Conservation (phyloP, 257 asterid genomes). For the Nicotiana undulata region DNA sequence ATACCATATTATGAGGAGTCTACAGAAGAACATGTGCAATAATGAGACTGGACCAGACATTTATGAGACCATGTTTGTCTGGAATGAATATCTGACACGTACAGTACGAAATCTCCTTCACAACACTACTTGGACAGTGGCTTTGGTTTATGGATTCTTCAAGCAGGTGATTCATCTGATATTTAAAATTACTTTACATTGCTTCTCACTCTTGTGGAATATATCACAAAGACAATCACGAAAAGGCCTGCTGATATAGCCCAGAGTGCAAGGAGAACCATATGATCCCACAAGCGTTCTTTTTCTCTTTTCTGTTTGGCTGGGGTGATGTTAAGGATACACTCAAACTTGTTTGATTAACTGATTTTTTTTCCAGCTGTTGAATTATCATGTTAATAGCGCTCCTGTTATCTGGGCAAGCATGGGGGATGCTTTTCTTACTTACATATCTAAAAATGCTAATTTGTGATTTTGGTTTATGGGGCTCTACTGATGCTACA, state of each 20-base stretch:
- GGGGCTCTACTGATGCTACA: not conserved
- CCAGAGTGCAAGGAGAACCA: constrained; percentile 4
- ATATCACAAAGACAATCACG: not conserved
- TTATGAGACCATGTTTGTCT: constrained; percentile 92
- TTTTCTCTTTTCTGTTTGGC: not conserved
- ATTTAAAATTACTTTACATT: not conserved
- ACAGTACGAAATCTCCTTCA: constrained; percentile 78
- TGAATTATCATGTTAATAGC: not conserved
- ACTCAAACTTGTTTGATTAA: not conserved
- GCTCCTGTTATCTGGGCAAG: not conserved
- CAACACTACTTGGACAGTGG: constrained; percentile 87
- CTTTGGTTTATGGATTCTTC: constrained; percentile 89
- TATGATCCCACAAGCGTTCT: not conserved
- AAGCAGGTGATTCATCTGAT: constrained; percentile 55
- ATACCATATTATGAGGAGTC: constrained; percentile 88
- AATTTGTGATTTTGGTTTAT: not conserved
- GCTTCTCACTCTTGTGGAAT: not conserved
- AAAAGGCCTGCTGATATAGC: not conserved
- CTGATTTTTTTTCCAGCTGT: not conserved
- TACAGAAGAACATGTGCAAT: constrained; percentile 73
- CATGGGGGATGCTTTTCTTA: not conserved
- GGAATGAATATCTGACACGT: constrained; percentile 95
- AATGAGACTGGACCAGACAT: constrained; percentile 47
- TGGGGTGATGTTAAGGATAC: not conserved
- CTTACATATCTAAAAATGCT: not conserved